A percentile compares a stretch with the other conserved stretches of the same genome.
These are phyloP conservation scores for Annona squamosa DNA, from an alignment of 164 flowering plant genomes.

Conservation along the genomic window DNA sequence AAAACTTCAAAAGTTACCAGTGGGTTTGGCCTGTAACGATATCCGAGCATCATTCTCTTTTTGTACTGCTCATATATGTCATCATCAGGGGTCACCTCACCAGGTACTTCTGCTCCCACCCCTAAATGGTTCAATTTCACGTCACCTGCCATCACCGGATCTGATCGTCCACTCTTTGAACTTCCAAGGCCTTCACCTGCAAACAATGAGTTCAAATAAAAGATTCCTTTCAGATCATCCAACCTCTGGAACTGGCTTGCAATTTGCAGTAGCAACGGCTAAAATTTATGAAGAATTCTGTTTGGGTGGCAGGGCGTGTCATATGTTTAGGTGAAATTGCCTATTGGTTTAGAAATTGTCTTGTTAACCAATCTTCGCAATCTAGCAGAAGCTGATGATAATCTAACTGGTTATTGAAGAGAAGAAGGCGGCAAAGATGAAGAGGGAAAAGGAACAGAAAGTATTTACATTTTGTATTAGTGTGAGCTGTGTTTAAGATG, in stretches of 20 bases:
- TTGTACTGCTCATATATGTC: conserved; percentile 98
- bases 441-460: neutral
- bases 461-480: neutral
- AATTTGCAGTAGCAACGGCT: neutral
- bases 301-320: too few species aligned
- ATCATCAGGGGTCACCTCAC: conserved; percentile 86
- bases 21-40: conserved; percentile 87
- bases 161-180: conserved; percentile 76
- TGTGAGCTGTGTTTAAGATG: neutral
- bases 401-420: too few species aligned
- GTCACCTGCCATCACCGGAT: conserved; percentile 82
- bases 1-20: conserved; percentile 39
- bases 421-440: too few species aligned
- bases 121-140: conserved; percentile 81
- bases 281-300: neutral
- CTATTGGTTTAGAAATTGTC: too few species aligned
- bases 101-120: conserved; percentile 84
- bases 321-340: too few species aligned
- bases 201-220: neutral
- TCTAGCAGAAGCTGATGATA: too few species aligned
- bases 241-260: neutral
- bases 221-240: neutral
- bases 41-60: conserved; percentile 99
- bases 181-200: conserved; percentile 97
- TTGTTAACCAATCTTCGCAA: too few species aligned